phyloP scores from a whole-genome alignment of 2,329 filamentous ascomycete species.

The Penicillium paneum region DNA sequence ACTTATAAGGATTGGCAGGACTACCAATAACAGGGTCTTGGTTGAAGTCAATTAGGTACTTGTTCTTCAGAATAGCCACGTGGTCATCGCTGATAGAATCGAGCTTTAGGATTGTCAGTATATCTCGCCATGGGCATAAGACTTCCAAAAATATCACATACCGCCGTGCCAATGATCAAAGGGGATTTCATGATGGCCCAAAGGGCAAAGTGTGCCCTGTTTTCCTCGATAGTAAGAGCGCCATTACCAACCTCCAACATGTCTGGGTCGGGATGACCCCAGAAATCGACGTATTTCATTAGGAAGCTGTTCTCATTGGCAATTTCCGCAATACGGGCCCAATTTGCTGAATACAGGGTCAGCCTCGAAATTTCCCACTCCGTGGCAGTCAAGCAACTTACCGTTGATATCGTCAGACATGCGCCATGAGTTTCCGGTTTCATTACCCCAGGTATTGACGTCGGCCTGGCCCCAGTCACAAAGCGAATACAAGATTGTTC shows the following conservation, averaged over 20 bases:
- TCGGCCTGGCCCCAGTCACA: constrained; percentile 55
- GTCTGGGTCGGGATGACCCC: constrained; percentile 51
- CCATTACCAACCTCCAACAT: constrained; percentile 54
- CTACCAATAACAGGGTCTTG: constrained; percentile 46
- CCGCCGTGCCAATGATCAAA: constrained; percentile 47
- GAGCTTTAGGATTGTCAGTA: constrained; percentile 26
- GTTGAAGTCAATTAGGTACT: constrained; percentile 42
- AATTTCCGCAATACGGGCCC: constrained; percentile 40
- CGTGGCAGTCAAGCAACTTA: constrained; percentile 4
- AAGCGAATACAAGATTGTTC: constrained; percentile 51
- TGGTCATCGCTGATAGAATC: constrained; percentile 36
- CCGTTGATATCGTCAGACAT: constrained; percentile 36
- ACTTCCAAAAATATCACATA: constrained; percentile 15
- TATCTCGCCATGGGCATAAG: neutral
- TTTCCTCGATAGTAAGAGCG: constrained; percentile 46
- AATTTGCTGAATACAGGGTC: constrained; percentile 18
- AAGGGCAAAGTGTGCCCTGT: constrained; percentile 51
- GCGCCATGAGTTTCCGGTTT: constrained; percentile 49
- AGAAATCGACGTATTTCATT: constrained; percentile 47
- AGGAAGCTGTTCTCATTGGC: constrained; percentile 51
- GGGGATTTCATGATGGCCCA: constrained; percentile 54
- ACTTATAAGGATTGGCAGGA: constrained; percentile 45
- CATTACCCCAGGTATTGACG: constrained; percentile 51
- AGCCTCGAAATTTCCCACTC: neutral
- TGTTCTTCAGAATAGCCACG: constrained; percentile 45